Evolutionary conservation across 495 filamentous ascomycete genomes (phyloP).

Genomic region (Lindgomyces ingoldianus): DNA sequence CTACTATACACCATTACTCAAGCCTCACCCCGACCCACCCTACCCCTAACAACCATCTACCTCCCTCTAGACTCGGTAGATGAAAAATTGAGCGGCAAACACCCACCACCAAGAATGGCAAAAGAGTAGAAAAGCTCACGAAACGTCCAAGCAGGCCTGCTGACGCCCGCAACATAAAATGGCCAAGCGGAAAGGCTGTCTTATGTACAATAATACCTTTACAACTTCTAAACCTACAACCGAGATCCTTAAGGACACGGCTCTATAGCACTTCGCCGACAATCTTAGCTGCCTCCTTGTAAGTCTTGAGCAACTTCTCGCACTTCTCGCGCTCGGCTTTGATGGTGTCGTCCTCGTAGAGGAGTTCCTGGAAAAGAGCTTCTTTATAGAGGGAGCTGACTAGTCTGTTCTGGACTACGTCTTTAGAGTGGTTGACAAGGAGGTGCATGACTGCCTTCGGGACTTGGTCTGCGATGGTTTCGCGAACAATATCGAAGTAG

Average conservation of each 20-base stretch:
- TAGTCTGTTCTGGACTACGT: constrained; percentile 93
- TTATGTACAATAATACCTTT: not conserved
- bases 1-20: no score
- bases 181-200: not conserved
- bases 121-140: not conserved
- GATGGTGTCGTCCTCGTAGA: constrained; percentile 96
- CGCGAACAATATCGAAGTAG: constrained; percentile 97
- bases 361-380: constrained; percentile 83
- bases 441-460: constrained; percentile 99
- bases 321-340: constrained; percentile 98
- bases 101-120: not conserved
- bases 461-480: constrained; percentile 95
- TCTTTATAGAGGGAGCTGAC: constrained; percentile 96
- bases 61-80: no score
- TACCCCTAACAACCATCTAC: no score
- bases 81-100: no score
- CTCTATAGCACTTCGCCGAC: constrained; percentile 87
- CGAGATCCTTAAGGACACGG: no score
- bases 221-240: not conserved
- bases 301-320: constrained; percentile 88
- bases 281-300: constrained; percentile 96
- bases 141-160: no score
- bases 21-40: no score
- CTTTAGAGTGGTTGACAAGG: constrained; percentile 95
- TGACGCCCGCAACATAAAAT: no score